phyloP scores from a whole-genome alignment of 169 alveolate species.

The Eimeria sp. region DNA sequence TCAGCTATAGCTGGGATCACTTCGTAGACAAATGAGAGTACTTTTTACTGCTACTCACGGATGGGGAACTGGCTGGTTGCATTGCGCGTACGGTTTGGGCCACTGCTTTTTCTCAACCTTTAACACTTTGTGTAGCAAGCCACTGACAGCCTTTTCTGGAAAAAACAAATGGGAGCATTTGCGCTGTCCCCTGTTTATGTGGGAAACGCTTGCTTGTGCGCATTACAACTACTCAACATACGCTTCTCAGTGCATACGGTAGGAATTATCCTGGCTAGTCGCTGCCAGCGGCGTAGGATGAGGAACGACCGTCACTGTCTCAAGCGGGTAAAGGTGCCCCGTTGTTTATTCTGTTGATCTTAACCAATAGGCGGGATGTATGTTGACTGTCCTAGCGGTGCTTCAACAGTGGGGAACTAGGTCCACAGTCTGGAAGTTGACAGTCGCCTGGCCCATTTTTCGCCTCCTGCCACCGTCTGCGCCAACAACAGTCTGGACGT shows the following conservation, averaged over 20 bases:
- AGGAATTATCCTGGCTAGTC: neutral
- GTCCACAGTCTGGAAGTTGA: neutral
- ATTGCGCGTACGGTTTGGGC: neutral
- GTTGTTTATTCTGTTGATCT: too few relatives aligned
- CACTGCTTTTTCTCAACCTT: too few relatives aligned
- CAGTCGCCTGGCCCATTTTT: neutral
- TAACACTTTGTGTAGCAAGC: neutral
- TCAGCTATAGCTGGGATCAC: neutral
- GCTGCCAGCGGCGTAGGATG: neutral
- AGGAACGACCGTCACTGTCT: neutral
- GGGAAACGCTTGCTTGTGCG: neutral
- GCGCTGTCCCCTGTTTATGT: neutral
- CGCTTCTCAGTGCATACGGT: neutral
- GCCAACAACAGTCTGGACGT: neutral
- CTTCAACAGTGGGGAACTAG: neutral
- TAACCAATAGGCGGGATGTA: too few relatives aligned
- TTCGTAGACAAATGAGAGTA: neutral
- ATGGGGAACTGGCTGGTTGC: neutral
- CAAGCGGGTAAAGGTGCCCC: too few relatives aligned
- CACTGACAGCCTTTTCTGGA: neutral
- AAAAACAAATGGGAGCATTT: too few relatives aligned
- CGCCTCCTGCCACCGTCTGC: neutral
- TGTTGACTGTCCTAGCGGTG: neutral
- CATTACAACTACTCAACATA: neutral
- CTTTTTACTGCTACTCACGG: neutral